Evolutionary conservation across 495 filamentous ascomycete species (phyloP), one percentile per base, ranked within the genome.

Genomic region (Alectoria sarmentosa): DNA sequence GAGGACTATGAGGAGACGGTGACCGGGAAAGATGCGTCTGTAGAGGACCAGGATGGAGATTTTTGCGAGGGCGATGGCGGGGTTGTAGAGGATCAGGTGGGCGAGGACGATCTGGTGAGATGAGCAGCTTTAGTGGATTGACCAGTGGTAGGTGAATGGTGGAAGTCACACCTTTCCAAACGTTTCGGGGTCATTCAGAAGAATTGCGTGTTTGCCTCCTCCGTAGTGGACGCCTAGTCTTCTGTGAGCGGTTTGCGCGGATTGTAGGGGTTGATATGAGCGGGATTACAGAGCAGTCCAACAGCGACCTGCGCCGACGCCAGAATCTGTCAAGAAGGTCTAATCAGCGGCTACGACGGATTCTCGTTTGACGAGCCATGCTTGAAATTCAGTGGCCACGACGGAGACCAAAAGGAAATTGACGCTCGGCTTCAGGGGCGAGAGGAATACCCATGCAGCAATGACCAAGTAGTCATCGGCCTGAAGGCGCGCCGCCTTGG

Each of bases 61-160:
- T 71, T 88, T 87, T 66, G 85, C 81, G 11, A 85, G 71, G 14
- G 84, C 79, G 42, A 89, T 73, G 63, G 85, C 80, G 1, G 84
- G 85, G 65, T 87, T 86, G 69, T 88, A 88, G 30, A 87, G 69
- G 38, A 86, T 76, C 67, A 88, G 84, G 26, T 83, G 79, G 4
- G 80, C 80, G 34, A 82, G 38, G 26, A 56, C 23, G 48, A 63
- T 46, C 52, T 63, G 19, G 32, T 62, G 14, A 4, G 36, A 28
- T 9, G 36, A 23, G 60, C 13, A 9, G 28, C 0, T 41, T 58
- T 17, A 41, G 49, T 63, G 38, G 19, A 11, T 13, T 10, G 17
- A 26, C 23, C 14, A 30, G 6, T 6, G 52, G 30, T 28, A 11
- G 2, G 32, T 21, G 6, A 17, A 2, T 13, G 26, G 23, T 26